phyloP scores from a whole-genome alignment of 1,139 yeast genomes.

The Saccharomycopsis hybrid region DNA sequence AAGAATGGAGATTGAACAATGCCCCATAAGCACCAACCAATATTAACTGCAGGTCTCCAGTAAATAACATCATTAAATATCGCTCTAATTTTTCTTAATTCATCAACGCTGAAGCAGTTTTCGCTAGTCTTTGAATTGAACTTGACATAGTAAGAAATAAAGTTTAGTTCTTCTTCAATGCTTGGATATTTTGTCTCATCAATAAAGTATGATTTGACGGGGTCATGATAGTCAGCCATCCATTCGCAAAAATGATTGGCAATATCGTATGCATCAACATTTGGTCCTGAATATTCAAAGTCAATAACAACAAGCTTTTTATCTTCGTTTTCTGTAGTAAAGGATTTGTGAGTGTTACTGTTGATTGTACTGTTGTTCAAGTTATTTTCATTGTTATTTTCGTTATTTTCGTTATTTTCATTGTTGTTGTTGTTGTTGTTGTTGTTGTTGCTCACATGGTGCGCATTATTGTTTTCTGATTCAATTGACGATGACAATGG shows the following conservation, averaged over 20 bases:
- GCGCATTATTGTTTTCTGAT: too few species aligned
- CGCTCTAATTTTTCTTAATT: constrained; percentile 23
- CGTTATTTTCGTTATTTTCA: constrained; percentile 28
- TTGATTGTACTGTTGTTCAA: too few species aligned
- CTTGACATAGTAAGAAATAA: constrained; percentile 65
- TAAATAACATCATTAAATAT: constrained; percentile 58
- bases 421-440: too few species aligned
- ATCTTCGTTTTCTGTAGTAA: too few species aligned
- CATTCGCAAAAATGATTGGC: constrained; percentile 90
- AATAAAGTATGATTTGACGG: constrained; percentile 51
- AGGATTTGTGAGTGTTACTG: too few species aligned
- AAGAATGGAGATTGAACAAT: constrained; percentile 60
- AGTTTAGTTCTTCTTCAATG: constrained; percentile 58
- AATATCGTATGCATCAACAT: constrained; percentile 81
- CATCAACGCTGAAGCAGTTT: neutral
- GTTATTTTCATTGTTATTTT: too few species aligned
- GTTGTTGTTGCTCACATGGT: too few species aligned
- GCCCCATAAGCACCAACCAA: constrained; percentile 92
- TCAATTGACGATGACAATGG: constrained; percentile 26
- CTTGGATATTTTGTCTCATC: constrained; percentile 57
- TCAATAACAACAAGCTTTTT: constrained; percentile 84
- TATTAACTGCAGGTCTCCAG: constrained; percentile 79
- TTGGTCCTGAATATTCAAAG: constrained; percentile 94
- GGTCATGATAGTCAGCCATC: constrained; percentile 90
- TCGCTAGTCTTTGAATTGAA: neutral